phyloP scores from a whole-genome alignment of 2,329 filamentous ascomycete species.

The Colletotrichum tofieldiae region DNA sequence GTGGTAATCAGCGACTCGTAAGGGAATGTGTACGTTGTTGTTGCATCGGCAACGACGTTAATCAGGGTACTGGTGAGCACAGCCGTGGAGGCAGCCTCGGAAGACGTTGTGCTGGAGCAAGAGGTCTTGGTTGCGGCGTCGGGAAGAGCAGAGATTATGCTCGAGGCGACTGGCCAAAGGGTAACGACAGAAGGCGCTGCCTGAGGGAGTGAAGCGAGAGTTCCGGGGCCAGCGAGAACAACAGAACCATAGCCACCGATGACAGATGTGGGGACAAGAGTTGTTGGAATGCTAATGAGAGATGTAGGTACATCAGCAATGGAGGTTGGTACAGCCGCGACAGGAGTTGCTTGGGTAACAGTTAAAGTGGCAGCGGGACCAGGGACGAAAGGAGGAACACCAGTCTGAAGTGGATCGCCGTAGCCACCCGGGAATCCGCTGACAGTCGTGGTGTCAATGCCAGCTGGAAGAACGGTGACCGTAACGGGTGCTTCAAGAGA shows the following conservation, averaged over 20 bases:
- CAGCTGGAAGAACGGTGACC: background rate
- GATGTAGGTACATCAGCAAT: background rate
- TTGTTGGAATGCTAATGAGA: background rate
- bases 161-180: constrained; percentile 19
- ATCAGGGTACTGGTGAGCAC: constrained; percentile 57
- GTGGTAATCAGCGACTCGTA: constrained; percentile 42
- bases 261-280: background rate
- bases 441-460: background rate
- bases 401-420: constrained; percentile 15
- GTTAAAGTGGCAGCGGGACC: constrained; percentile 3
- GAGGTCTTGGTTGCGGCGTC: constrained; percentile 14
- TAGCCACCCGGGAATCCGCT: constrained; percentile 28
- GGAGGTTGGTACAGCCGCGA: background rate
- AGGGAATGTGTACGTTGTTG: constrained; percentile 56
- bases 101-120: constrained; percentile 15
- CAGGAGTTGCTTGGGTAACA: background rate
- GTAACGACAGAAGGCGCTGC: constrained; percentile 22
- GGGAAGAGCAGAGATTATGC: constrained; percentile 11
- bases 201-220: background rate
- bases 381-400: constrained; percentile 8
- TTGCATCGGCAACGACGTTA: constrained; percentile 56
- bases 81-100: constrained; percentile 21
- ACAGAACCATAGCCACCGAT: constrained; percentile 15
- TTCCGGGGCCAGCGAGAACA: background rate
- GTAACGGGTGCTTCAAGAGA: background rate